Percentiles rank a stretch among this genome's conserved stretches.
Conservation (phyloP, 805 yeast genomes). For the Sugiyamaella valdiviana region DNA sequence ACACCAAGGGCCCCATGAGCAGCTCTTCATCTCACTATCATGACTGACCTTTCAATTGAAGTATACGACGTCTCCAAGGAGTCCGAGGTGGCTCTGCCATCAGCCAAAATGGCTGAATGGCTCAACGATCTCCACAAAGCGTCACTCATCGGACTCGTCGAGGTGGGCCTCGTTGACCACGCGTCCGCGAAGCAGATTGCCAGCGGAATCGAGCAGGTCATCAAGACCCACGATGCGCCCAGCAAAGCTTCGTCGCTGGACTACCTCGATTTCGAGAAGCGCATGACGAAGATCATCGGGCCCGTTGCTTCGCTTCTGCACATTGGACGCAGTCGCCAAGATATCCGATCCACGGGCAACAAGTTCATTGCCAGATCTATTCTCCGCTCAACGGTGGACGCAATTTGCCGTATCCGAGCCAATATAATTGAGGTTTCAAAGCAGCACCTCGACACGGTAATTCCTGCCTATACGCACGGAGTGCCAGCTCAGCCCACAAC, state of each 20-base stretch:
- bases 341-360: slow-evolving; percentile 9
- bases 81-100: slow-evolving; percentile 7
- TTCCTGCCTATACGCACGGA: slow-evolving; percentile 13
- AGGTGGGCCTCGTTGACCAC: slow-evolving; percentile 5
- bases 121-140: slow-evolving; percentile 11
- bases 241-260: slow-evolving; percentile 10
- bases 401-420: slow-evolving; percentile 1
- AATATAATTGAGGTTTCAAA: slow-evolving; percentile 6
- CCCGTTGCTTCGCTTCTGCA: slow-evolving; percentile 10
- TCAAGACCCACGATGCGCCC: slow-evolving; percentile 7
- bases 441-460: slow-evolving; percentile 10
- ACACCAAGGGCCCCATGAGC: neutral
- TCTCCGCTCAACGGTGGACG: slow-evolving; percentile 1
- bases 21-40: neutral
- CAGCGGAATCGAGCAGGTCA: slow-evolving; percentile 5
- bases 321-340: slow-evolving; percentile 13
- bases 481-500: slow-evolving; percentile 14
- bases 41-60: slow-evolving; percentile 1
- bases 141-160: slow-evolving; percentile 4
- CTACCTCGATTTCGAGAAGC: slow-evolving; percentile 10
- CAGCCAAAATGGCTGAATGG: slow-evolving; percentile 4
- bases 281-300: slow-evolving; percentile 8
- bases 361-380: slow-evolving; percentile 2
- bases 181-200: slow-evolving; percentile 7
- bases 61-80: slow-evolving; percentile 8